Base-by-base conservation (phyloP, 768 basidiomycete genomes). In the Phylloporus sp. region DNA sequence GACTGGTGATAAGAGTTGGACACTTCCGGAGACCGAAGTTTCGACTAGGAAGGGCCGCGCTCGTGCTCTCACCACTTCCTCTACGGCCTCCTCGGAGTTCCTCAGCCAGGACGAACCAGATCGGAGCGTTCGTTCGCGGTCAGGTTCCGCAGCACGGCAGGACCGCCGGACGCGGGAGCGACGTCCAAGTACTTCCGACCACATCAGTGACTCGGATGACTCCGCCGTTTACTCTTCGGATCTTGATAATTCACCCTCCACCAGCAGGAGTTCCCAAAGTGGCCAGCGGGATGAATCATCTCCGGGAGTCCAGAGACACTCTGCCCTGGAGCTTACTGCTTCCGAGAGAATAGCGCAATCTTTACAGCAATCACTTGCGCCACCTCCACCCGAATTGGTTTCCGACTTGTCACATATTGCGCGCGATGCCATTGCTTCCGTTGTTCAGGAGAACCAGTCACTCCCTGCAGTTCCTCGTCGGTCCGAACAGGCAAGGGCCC, bases 151-250 rank as follows among this genome's bases (percentile, higher is more conserved):
- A 2, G 63, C 63, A 10, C 68, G 68, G 16, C 66, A 62, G 43
- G 56, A 58, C 42, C 60, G 64, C 61, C 52, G 53, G 8, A 16
- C 29, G 44, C 63, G 63, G 20, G 61, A 61, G 39, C 67, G 68
- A 24, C 65, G 61, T 31, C 67, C 70, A 29, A 69, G 63, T 45
- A 57, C 56, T 13, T 58, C 65, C 24, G 73, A 76, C 36, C 78
- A 79, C 47, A 70, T 79, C 47, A 89, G 89, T 62, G 79, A 84
- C 61, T 91, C 89, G 10, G 91, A 93, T 60, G 85, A 87, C 62
- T 91, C 88, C 10, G 88, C 86, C 4, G 51, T 66, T 29, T 71
- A 69, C 44, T 69, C 68, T 43, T 68, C 69, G 51, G 67, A 68
- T 52, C 61, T 59, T 12, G 69, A 65, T 23, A 53, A 59, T 41